phyloP scores from a whole-genome alignment of 2,329 filamentous ascomycete genomes.

The Talaromyces sp. region DNA sequence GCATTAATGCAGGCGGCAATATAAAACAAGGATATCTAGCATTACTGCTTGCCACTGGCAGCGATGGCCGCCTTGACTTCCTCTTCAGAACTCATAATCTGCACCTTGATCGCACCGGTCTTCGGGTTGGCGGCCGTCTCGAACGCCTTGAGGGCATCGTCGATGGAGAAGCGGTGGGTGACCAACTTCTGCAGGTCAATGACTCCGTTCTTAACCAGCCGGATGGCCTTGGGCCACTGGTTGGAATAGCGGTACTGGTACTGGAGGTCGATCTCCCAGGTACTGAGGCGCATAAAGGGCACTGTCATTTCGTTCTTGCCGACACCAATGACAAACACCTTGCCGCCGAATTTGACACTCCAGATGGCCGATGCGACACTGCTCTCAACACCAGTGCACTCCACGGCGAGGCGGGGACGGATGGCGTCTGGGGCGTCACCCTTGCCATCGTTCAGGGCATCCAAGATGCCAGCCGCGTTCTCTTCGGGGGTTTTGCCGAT shows the following conservation, averaged over 20 bases:
- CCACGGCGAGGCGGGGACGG: slow-evolving; percentile 76
- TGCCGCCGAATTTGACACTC: slow-evolving; percentile 88
- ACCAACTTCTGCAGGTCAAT: slow-evolving; percentile 77
- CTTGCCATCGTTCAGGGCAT: slow-evolving; percentile 54
- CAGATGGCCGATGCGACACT: slow-evolving; percentile 82
- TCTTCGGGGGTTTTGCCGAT: slow-evolving; percentile 56
- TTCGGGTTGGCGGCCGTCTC: slow-evolving; percentile 80
- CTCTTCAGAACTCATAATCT: slow-evolving; percentile 59
- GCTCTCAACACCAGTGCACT: slow-evolving; percentile 93
- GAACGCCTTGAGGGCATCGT: slow-evolving; percentile 86
- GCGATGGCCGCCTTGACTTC: slow-evolving; percentile 22
- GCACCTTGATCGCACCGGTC: slow-evolving; percentile 95
- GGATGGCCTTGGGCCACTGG: slow-evolving; percentile 91
- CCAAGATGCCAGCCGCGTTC: slow-evolving; percentile 63
- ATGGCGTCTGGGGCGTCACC: slow-evolving; percentile 48
- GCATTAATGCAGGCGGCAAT: neutral
- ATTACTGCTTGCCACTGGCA: slow-evolving; percentile 3
- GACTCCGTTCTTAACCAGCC: slow-evolving; percentile 77
- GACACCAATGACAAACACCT: slow-evolving; percentile 94
- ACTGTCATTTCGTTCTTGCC: slow-evolving; percentile 94
- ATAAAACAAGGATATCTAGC: neutral
- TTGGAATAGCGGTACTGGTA: slow-evolving; percentile 97
- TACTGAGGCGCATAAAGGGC: slow-evolving; percentile 89
- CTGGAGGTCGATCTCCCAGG: slow-evolving; percentile 87
- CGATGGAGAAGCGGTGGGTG: slow-evolving; percentile 79